These are phyloP conservation scores for Berkeleyomyces basicola DNA, from an alignment of 2,329 filamentous ascomycete genomes.

Conservation along the genomic window DNA sequence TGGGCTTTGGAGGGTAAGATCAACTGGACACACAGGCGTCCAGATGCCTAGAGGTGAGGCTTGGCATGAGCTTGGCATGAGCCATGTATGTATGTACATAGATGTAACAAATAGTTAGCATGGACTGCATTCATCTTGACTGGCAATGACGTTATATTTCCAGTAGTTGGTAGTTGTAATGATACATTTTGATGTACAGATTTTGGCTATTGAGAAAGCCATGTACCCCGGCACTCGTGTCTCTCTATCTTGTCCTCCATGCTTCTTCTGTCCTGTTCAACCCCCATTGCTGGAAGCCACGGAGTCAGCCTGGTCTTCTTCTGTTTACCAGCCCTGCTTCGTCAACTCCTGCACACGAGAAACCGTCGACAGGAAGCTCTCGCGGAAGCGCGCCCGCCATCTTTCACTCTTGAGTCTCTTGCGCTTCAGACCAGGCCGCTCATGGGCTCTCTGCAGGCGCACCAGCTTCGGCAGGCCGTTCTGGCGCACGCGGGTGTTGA, in stretches of 20 bases:
- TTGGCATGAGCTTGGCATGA: background rate
- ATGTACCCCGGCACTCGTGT: background rate
- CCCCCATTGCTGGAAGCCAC: background rate
- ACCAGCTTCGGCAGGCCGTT: slow-evolving; percentile 45
- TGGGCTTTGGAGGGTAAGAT: slow-evolving; percentile 7
- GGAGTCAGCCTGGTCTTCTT: background rate
- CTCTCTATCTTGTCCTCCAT: background rate
- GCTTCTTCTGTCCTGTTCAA: background rate
- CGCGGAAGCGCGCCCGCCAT: slow-evolving; percentile 53
- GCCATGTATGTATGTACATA: background rate
- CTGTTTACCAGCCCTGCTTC: slow-evolving; percentile 58
- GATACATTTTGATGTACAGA: slow-evolving; percentile 11
- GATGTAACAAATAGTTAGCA: background rate
- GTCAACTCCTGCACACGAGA: slow-evolving; percentile 51
- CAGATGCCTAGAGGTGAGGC: background rate
- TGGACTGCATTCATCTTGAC: background rate
- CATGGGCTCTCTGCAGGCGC: slow-evolving; percentile 50
- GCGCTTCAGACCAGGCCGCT: slow-evolving; percentile 57
- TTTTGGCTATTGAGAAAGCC: background rate
- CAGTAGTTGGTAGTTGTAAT: slow-evolving; percentile 1
- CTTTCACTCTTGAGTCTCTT: slow-evolving; percentile 57
- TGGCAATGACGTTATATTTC: background rate
- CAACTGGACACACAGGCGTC: background rate
- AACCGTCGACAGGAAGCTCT: slow-evolving; percentile 49
- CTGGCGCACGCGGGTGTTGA: slow-evolving; percentile 24